Base-by-base conservation (phyloP, 1,284 basidiomycete genomes). In the Marasmius fiardii region DNA sequence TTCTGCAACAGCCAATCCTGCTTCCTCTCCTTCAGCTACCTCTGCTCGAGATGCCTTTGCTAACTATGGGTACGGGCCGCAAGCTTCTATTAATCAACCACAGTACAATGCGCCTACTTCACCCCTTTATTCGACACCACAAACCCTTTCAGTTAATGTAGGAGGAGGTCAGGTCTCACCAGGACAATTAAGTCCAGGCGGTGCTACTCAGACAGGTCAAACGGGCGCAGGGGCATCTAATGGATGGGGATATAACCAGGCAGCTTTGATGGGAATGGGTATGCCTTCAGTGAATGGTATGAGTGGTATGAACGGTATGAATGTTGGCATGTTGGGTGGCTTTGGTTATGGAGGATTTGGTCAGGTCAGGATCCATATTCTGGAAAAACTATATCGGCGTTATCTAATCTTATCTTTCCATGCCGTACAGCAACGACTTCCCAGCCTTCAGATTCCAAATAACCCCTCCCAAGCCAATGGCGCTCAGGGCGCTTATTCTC, bases 11-110 rank as follows among this genome's bases (percentile, higher is more conserved):
- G 39, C 39, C 16, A 41, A 75, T 55, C 63, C 72, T 45, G 45
- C 66, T 31, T 47, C 63, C 14, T 56, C 64, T 44, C 64, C 65
- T 45, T 69, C 49, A 43, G 50, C 66, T 54, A 65, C 67, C 58
- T 72, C 76, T 44, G 71, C 75, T 53, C 80, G 84, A 52, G 87
- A 90, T 67, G 80, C 84, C 35, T 91, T 88, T 67, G 87, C 86
- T 58, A 91, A 90, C 77, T 92, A 91, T 66, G 89, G 90, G 60
- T 92, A 91, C 66, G 89, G 88, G 26, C 85, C 85, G 21, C 85
- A 89, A 63, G 85, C 85, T 41, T 80, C 70, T 67, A 79, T 88
- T 60, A 66, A 76, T 58, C 77, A 87, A 68, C 64, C 76, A 58
- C 71, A 73, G 58, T 74, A 79, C 62, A 76, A 67, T 62, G 74